phyloP scores from a whole-genome alignment of 2,329 filamentous ascomycete genomes.

The Gremmenia infestans region DNA sequence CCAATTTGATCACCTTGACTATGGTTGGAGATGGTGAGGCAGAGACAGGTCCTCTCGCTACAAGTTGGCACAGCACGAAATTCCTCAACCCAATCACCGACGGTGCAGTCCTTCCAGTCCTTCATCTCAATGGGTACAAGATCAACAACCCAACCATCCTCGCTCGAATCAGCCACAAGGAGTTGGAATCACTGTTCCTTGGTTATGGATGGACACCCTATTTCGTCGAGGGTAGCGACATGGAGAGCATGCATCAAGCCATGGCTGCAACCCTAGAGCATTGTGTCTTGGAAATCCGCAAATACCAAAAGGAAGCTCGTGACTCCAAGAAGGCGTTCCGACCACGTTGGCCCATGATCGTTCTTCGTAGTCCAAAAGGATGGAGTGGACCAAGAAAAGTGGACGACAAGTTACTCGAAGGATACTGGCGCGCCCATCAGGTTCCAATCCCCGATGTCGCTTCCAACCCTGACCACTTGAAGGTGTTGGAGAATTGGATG shows the following conservation, averaged over 20 bases:
- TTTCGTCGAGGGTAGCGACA: constrained; percentile 72
- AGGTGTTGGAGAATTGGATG: constrained; percentile 72
- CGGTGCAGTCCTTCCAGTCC: constrained; percentile 70
- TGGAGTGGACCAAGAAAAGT: constrained; percentile 73
- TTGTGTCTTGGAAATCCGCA: constrained; percentile 64
- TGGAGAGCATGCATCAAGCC: constrained; percentile 73
- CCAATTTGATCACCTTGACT: constrained; percentile 67
- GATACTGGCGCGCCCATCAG: constrained; percentile 77
- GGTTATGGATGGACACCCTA: constrained; percentile 78
- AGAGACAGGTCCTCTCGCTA: constrained; percentile 75
- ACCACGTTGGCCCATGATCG: constrained; percentile 73
- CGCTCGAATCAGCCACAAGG: constrained; percentile 67
- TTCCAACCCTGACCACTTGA: constrained; percentile 60
- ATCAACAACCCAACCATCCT: constrained; percentile 76
- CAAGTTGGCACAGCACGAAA: constrained; percentile 78
- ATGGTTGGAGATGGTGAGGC: constrained; percentile 78
- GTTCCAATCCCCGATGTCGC: constrained; percentile 68
- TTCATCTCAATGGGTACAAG: constrained; percentile 81
- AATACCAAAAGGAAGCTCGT: constrained; percentile 66
- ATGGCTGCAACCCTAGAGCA: constrained; percentile 74
- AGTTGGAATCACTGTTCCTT: constrained; percentile 62
- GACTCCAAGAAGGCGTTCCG: constrained; percentile 65
- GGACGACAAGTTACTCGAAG: constrained; percentile 64
- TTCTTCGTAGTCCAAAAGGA: constrained; percentile 73
- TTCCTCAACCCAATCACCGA: constrained; percentile 76